A percentile compares a stretch with the other conserved stretches of the same genome.
phyloP scores from a whole-genome alignment of 176 grass and related monocot genomes.

The Oryza punctata region DNA sequence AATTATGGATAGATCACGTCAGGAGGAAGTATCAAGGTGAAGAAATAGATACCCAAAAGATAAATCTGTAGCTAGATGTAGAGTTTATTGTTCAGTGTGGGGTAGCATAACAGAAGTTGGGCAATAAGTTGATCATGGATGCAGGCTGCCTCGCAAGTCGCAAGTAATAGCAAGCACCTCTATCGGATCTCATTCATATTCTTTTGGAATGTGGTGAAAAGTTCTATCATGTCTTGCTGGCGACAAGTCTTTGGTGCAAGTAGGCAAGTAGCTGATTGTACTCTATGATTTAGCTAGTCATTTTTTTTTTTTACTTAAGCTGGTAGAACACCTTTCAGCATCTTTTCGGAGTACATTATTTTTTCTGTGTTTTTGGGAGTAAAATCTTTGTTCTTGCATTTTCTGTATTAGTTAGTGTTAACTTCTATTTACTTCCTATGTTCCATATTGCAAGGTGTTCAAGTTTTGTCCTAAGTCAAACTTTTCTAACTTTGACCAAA shows the following conservation, averaged over 20 bases:
- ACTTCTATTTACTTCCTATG: not conserved
- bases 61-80: conserved; percentile 9
- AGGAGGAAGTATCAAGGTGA: not conserved
- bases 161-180: not conserved
- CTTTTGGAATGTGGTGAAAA: not conserved
- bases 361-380: not conserved
- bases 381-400: conserved; percentile 20
- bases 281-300: not conserved
- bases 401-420: not conserved
- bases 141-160: not conserved
- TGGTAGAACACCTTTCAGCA: not conserved
- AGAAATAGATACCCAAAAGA: not conserved
- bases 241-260: not conserved
- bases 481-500: no score
- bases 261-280: not conserved
- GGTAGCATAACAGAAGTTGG: not conserved
- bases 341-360: not conserved
- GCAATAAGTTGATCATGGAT: not conserved
- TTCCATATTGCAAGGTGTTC: no score
- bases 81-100: not conserved
- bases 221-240: not conserved
- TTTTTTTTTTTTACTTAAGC: not conserved
- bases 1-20: not conserved
- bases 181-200: not conserved
- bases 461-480: no score